Evolutionary conservation across 768 basidiomycete genomes (phyloP), one percentile per base, ranked within the genome.

Genomic region (Kwoniella bestiolae): DNA sequence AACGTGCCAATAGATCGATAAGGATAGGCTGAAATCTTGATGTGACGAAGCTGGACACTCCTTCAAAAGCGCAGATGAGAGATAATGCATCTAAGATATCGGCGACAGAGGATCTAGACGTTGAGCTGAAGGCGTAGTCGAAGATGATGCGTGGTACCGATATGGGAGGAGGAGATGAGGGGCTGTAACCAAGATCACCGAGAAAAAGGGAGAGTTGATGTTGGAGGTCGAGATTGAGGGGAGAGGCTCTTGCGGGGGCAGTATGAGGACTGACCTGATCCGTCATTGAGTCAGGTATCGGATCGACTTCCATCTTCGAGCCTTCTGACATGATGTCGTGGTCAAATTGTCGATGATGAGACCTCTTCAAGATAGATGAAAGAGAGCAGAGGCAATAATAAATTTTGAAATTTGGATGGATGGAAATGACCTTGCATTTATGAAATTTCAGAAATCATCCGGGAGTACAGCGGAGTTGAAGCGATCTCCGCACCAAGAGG

Each of bases 1-100:
- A 96, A 73, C 90, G 82, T 3, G 90, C 90, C 73, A 88, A 89
- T 26, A 98, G 82, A 79, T 95, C 91, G 28, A 90, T 72, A 41
- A 92, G 79, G 57, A 97, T 80, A 3, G 94, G 94, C 66, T 90
- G 83, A 81, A 90, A 97, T 11, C 85, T 68, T 5, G 82, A 83
- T 21, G 90, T 86, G 65, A 97, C 83, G 12, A 83, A 73, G 31
- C 85, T 73, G 0, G 92, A 92, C 46, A 89, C 84, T 11, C 86
- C 84, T 8, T 90, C 88, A 18, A 83, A 76, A 0, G 86, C 82
- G 14, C 93, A 84, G 7, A 90, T 80, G 31, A 82, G 76, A 5
- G 92, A 90, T 38, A 94, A 81, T 0, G 81, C 83, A 32, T 80
- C 74, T 5, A 91, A 83, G 9, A 90, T 65, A 4, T 66, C 51